Percentiles rank a stretch among this genome's conserved stretches.
Conservation (phyloP, 345 rosid genomes). For the Aquilaria yunnanensis region DNA sequence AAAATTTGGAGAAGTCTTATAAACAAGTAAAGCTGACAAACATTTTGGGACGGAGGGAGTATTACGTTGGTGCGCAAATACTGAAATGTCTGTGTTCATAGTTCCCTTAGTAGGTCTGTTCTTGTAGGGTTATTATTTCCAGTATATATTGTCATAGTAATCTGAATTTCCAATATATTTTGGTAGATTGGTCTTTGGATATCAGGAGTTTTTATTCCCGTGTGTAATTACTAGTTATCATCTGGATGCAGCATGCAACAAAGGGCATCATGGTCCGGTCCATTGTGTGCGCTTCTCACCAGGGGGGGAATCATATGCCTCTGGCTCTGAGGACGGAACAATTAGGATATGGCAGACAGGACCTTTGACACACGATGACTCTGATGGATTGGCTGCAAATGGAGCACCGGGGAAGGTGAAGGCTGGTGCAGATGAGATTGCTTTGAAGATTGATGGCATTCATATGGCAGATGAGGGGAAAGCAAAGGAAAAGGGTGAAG, state of each 20-base stretch:
- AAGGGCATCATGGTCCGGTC: conserved; percentile 99
- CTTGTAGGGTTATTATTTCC: too few species aligned
- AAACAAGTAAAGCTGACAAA: too few species aligned
- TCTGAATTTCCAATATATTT: too few species aligned
- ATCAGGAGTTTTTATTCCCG: conserved; percentile 8
- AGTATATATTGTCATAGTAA: too few species aligned
- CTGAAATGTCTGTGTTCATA: too few species aligned
- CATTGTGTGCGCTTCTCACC: conserved; percentile 93
- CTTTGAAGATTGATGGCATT: conserved; percentile 36
- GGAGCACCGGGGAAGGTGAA: conserved; percentile 35
- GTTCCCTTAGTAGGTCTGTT: too few species aligned
- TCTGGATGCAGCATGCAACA: conserved; percentile 74
- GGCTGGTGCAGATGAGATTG: conserved; percentile 35
- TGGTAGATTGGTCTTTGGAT: background rate
- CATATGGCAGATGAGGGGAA: conserved; percentile 41
- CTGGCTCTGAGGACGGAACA: conserved; percentile 97
- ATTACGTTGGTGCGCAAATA: too few species aligned
- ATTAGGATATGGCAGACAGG: conserved; percentile 58
- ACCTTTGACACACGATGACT: conserved; percentile 31
- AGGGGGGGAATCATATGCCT: conserved; percentile 88
- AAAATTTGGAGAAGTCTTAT: too few species aligned
- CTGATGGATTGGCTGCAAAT: conserved; percentile 11
- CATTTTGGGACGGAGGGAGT: too few species aligned
- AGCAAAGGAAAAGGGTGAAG: conserved; percentile 16
- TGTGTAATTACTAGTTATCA: background rate